phyloP scores from a whole-genome alignment of 2,329 filamentous ascomycete genomes.

The Bipolaris zeicola region DNA sequence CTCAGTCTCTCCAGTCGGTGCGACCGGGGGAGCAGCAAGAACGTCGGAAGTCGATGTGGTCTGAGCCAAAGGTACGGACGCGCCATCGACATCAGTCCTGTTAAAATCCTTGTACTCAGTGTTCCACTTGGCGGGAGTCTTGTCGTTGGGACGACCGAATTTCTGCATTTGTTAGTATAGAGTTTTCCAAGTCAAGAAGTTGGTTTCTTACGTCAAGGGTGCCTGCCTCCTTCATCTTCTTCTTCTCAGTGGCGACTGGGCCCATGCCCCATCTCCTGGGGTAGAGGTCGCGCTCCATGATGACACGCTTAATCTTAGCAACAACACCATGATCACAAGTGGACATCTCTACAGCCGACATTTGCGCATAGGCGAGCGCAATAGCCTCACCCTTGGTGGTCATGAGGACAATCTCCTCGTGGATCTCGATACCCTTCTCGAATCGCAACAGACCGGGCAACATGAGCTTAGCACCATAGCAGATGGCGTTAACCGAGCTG shows the following conservation, averaged over 20 bases:
- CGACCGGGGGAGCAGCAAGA: constrained; percentile 44
- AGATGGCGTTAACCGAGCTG: constrained; percentile 93
- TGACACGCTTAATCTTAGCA: constrained; percentile 98
- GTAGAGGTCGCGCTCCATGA: constrained; percentile 99
- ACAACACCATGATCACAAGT: constrained; percentile 97
- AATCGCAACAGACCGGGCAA: constrained; percentile 93
- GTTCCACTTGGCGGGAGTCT: constrained; percentile 92
- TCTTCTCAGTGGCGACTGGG: constrained; percentile 93
- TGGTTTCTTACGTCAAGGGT: constrained; percentile 76
- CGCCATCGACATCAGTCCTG: constrained; percentile 30
- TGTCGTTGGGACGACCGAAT: constrained; percentile 90
- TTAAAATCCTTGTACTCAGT: constrained; percentile 84
- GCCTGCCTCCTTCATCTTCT: constrained; percentile 98
- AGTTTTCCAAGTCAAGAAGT: neutral
- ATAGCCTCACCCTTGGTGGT: constrained; percentile 99
- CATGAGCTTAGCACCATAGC: constrained; percentile 99
- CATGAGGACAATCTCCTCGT: constrained; percentile 97
- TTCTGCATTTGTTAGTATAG: constrained; percentile 62
- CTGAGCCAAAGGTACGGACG: constrained; percentile 34
- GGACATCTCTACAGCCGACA: constrained; percentile 96
- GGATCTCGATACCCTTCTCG: constrained; percentile 87
- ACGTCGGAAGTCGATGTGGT: constrained; percentile 45
- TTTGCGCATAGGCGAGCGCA: constrained; percentile 92
- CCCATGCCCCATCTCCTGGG: constrained; percentile 95
- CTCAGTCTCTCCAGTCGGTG: constrained; percentile 50